Conservation (phyloP, 1,284 basidiomycete species). For the Anthracocystis panici-leucophaei region DNA sequence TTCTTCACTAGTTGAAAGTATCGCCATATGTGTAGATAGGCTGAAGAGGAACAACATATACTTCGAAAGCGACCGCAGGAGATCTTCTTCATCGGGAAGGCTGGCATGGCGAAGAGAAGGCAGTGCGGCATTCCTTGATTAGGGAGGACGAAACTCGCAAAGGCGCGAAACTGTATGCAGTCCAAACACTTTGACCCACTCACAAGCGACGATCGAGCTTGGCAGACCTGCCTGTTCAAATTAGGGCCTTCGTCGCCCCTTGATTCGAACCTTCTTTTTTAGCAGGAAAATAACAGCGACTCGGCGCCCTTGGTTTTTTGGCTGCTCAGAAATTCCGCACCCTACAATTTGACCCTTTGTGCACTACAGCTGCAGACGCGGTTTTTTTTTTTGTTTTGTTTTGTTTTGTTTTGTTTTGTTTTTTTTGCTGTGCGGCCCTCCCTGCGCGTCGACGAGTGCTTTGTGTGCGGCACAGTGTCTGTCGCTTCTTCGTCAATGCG, state of each 20-base stretch:
- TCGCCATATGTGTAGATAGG: too few species aligned
- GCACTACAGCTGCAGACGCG: constrained; percentile 9
- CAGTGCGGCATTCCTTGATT: background rate
- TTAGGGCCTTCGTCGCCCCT: constrained; percentile 31
- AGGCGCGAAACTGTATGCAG: background rate
- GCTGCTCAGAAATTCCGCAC: constrained; percentile 7
- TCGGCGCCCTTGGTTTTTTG: constrained; percentile 12
- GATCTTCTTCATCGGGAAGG: too few species aligned
- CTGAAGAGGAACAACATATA: too few species aligned
- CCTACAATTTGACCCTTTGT: background rate
- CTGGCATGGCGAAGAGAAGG: too few species aligned
- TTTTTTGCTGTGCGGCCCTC: background rate
- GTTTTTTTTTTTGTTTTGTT: background rate
- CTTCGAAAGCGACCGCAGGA: too few species aligned
- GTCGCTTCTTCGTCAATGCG: background rate
- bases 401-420: too few species aligned
- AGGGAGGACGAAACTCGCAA: constrained; percentile 16
- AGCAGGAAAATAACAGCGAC: background rate
- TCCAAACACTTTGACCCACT: background rate
- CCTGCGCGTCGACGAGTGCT: constrained; percentile 8
- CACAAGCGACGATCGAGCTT: background rate
- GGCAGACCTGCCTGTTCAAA: background rate
- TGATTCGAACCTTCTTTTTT: background rate
- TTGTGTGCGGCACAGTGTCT: background rate
- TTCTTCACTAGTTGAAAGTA: too few species aligned